A percentile compares a stretch with the other conserved stretches of the same genome.
Conservation (phyloP, 148 eudicot species). For the Nepenthes gracilis region DNA sequence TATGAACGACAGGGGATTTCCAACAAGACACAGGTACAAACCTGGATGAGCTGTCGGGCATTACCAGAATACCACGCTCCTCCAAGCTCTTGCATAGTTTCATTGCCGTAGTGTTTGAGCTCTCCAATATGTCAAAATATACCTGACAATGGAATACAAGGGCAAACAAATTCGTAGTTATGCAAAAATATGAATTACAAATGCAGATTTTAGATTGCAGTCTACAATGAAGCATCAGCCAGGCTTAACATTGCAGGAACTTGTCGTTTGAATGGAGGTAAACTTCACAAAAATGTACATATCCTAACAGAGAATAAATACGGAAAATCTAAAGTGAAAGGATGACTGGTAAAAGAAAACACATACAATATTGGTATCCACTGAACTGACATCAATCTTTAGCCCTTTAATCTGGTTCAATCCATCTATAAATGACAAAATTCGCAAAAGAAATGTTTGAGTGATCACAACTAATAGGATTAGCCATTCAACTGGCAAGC, state of each 20-base stretch:
- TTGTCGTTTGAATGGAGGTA: too few species aligned
- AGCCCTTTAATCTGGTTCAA: constrained; percentile 69
- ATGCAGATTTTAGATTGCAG: not conserved
- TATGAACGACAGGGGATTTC: too few species aligned
- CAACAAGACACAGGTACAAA: constrained; percentile 5
- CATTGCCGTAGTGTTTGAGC: constrained; percentile 31
- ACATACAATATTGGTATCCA: constrained; percentile 96
- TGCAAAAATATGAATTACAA: not conserved
- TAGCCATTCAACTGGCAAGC: too few species aligned
- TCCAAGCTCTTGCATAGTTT: constrained; percentile 47
- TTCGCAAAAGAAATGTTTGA: too few species aligned
- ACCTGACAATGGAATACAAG: constrained; percentile 26
- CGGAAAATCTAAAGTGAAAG: too few species aligned
- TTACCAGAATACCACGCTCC: constrained; percentile 58
- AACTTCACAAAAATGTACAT: too few species aligned
- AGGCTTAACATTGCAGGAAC: not conserved
- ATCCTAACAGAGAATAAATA: too few species aligned
- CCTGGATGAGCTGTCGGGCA: constrained; percentile 56
- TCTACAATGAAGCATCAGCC: not conserved
- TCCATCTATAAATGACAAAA: constrained; percentile 38
- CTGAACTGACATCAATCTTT: constrained; percentile 51
- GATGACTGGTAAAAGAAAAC: not conserved
- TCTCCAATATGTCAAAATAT: constrained; percentile 43
- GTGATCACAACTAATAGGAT: too few species aligned
- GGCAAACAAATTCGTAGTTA: not conserved